Evolutionary conservation across 768 basidiomycete genomes (phyloP).

Genomic region (Tylopilus vinaceipallidus): DNA sequence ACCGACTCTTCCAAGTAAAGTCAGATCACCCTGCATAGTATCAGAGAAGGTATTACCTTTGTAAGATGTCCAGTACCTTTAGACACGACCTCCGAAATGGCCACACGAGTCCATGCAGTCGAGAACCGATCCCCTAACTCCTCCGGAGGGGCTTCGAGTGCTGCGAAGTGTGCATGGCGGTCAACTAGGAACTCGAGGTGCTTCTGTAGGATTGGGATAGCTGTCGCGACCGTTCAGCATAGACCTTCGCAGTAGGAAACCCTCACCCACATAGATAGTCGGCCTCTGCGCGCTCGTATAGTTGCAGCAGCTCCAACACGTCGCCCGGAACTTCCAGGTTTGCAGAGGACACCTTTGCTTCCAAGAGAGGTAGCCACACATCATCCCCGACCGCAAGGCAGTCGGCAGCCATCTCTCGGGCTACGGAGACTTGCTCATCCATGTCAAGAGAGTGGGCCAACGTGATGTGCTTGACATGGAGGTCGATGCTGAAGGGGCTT

Average conservation of each 20-base stretch:
- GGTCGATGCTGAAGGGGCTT: conserved; percentile 56
- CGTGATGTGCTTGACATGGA: conserved; percentile 67
- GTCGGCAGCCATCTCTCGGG: conserved; percentile 63
- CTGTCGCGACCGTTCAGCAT: conserved; percentile 39
- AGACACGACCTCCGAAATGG: conserved; percentile 51
- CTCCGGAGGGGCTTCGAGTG: conserved; percentile 41
- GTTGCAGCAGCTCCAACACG: conserved; percentile 51
- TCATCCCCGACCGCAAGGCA: conserved; percentile 65
- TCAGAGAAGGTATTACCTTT: conserved; percentile 42
- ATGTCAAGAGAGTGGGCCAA: conserved; percentile 56
- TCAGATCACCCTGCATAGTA: conserved; percentile 10
- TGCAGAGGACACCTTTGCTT: conserved; percentile 47
- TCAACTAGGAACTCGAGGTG: conserved; percentile 62
- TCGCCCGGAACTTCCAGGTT: conserved; percentile 53
- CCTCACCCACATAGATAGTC: conserved; percentile 76
- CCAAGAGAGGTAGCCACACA: conserved; percentile 71
- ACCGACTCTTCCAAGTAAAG: conserved; percentile 50
- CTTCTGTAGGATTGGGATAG: conserved; percentile 68
- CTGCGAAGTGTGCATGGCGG: conserved; percentile 35
- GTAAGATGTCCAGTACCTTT: conserved; percentile 63
- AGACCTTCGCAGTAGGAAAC: conserved; percentile 6
- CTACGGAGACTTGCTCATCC: conserved; percentile 56
- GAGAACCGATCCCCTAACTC: conserved; percentile 60
- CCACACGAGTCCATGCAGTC: conserved; percentile 55
- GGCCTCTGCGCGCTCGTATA: conserved; percentile 64